Base-by-base conservation (phyloP, 2,329 filamentous ascomycete species). In the Thelonectria discophora region DNA sequence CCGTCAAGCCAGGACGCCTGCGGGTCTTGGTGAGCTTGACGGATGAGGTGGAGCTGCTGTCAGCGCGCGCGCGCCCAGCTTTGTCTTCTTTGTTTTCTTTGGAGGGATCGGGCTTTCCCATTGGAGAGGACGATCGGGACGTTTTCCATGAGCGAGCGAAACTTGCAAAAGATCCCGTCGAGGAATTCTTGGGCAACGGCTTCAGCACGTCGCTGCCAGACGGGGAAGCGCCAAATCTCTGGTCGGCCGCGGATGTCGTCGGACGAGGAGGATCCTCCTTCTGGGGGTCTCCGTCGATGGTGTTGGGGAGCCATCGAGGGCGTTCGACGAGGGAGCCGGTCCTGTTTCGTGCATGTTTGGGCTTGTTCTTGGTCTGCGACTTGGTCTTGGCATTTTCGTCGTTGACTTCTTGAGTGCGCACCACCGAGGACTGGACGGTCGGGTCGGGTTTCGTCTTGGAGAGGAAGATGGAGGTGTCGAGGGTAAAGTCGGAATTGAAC, bases 71-170 rank as follows among this genome's bases (percentile, higher is more conserved):
- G 60, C 70, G 66, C 65, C 63, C 69, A 46, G 58, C 59, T 37
- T 55, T 56, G 59, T 67, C 69, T 63, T 67, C 70, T 32, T 71
- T 63, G 30, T 68, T 52, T 48, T 65, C 56, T 13, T 66, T 62
- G 42, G 42, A 21, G 17, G 42, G 12, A 45, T 45, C 42, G 39
- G 69, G 68, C 71, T 76, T 61, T 64, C 65, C 68, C 64, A 78
- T 69, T 43, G 84, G 81, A 3, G 83, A 83, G 0, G 83, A 79
- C 1, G 82, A 83, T 15, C 81, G 78, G 34, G 84, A 84, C 39
- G 77, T 73, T 18, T 82, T 81, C 84, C 84, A 87, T 42, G 83
- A 82, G 54, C 81, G 79, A 64, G 84, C 79, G 68, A 85, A 81
- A 63, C 77, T 81, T 50, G 80, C 78, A 65, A 86, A 80, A 42